Evolutionary conservation across 2,329 filamentous ascomycete species (phyloP), one percentile per base, ranked within the genome.

Genomic region (Magnaporthiopsis poae): DNA sequence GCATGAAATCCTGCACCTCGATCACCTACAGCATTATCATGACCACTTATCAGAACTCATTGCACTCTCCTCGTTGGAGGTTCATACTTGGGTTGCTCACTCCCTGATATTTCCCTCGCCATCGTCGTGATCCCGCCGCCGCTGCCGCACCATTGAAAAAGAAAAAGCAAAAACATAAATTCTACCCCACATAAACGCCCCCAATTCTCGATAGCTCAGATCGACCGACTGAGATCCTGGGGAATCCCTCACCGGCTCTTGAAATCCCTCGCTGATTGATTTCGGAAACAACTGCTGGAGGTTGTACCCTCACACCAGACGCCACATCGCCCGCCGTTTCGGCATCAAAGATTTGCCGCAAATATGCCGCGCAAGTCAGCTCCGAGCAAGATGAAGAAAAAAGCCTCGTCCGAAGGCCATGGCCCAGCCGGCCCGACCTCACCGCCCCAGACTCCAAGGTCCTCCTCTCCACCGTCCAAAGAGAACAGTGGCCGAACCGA

Each of bases 21-120:
- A 56, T 56, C 52, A 56, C 27, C 64, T 25, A 62, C 56, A 39
- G 61, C 35, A 60, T 62, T 80, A 81, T 80, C 78, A 81, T 81
- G 79, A 79, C 76, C 75, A 77, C 75, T 75, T 77, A 78, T 74
- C 77, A 73, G 73, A 76, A 72, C 69, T 73, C 75, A 71, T 73
- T 76, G 70, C 74, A 71, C 73, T 79, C 77, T 78, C 79, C 77
- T 75, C 74, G 74, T 73, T 78, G 79, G 80, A 80, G 79, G 74
- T 76, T 78, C 73, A 72, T 79, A 74, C 75, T 77, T 73, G 76
- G 77, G 78, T 74, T 77, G 70, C 74, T 79, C 72, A 78, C 75
- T 68, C 79, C 78, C 72, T 80, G 75, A 79, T 70, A 69, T 69
- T 29, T 69, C 68, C 63, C 59, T 63, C 61, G 64, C 64, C n/a